Percentiles rank a stretch among this genome's conserved stretches.
Evolutionary conservation across 345 rosid species (phyloP).

Genomic region (Lenwebbia sp.): DNA sequence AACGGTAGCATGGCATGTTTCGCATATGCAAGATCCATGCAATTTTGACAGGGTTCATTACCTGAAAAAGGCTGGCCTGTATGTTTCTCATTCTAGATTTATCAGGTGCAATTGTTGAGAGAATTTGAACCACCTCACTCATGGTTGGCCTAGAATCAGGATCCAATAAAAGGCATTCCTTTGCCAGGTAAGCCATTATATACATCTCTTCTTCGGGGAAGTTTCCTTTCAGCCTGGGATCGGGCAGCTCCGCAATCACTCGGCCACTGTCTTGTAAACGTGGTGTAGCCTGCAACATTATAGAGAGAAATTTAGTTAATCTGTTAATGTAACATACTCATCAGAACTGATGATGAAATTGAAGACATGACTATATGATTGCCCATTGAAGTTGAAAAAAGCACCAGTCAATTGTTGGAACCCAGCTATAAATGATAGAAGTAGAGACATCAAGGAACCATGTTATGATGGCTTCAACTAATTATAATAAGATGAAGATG

Average conservation of each 20-base stretch:
- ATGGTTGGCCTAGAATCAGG: constrained; percentile 93
- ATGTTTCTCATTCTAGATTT: constrained; percentile 56
- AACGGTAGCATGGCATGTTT: not conserved
- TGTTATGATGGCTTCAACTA: not conserved
- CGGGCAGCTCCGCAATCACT: constrained; percentile 70
- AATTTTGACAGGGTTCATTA: not conserved
- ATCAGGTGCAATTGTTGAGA: constrained; percentile 71
- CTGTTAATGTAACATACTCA: not conserved
- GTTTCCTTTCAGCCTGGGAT: constrained; percentile 55
- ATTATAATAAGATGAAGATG: not conserved
- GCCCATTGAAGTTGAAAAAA: not conserved
- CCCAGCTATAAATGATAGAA: not conserved
- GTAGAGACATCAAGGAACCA: not conserved
- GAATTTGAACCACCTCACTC: constrained; percentile 96
- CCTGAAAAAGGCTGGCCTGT: constrained; percentile 64
- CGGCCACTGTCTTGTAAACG: constrained; percentile 56
- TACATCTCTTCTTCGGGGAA: constrained; percentile 85
- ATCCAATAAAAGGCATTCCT: constrained; percentile 82
- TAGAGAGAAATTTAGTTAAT: not conserved
- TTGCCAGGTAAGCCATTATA: constrained; percentile 90
- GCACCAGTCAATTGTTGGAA: not conserved
- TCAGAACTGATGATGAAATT: not conserved
- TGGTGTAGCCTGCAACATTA: constrained; percentile 58
- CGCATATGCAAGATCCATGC: not conserved
- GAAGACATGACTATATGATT: not conserved